phyloP scores from a whole-genome alignment of 78 protist genomes.

The Dictyostelium intermedium region DNA sequence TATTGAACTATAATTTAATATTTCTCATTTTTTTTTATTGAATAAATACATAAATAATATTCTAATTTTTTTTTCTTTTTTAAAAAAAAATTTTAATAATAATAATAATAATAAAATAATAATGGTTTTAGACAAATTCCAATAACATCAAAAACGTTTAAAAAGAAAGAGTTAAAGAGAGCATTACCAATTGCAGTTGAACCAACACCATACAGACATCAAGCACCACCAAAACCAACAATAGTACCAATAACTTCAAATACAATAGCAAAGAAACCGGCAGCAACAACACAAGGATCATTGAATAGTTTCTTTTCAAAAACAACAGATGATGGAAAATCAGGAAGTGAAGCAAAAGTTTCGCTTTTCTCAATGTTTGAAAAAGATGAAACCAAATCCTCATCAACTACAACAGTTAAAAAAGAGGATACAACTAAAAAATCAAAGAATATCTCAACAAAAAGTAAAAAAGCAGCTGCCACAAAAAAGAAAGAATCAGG shows the following conservation, averaged over 20 bases:
- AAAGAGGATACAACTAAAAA: slow-evolving; percentile 6
- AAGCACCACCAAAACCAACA: background rate
- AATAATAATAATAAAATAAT: too few species aligned
- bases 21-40: background rate
- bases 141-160: slow-evolving; percentile 8
- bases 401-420: background rate
- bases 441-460: background rate
- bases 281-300: background rate
- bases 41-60: background rate
- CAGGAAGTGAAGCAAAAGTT: background rate
- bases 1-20: background rate
- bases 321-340: background rate
- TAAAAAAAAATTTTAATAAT: too few species aligned
- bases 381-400: background rate
- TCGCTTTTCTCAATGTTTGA: slow-evolving; percentile 15
- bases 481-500: background rate
- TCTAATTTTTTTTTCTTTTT: background rate
- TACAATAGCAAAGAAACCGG: background rate
- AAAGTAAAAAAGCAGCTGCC: background rate
- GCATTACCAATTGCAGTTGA: slow-evolving; percentile 33
- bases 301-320: slow-evolving; percentile 10
- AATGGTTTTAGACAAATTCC: slow-evolving; percentile 47
- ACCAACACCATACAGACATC: slow-evolving; percentile 25
- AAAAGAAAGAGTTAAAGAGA: slow-evolving; percentile 45
- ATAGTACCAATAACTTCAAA: background rate